Percentiles rank a stretch among this genome's conserved stretches.
phyloP scores from a whole-genome alignment of 2,329 filamentous ascomycete species.

The Xylaria sp. region DNA sequence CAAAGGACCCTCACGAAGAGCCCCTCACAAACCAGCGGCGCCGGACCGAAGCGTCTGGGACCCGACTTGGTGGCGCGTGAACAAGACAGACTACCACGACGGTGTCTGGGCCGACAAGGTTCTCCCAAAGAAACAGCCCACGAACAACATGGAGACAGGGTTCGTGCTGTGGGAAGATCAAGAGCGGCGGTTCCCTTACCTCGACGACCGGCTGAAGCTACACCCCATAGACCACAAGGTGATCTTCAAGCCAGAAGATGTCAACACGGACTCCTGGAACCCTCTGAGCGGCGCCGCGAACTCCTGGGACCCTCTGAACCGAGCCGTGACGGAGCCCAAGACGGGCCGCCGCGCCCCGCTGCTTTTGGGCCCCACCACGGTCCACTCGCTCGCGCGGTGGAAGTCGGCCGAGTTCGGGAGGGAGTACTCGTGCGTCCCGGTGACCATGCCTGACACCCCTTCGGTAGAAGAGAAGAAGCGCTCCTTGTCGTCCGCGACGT shows the following conservation, averaged over 20 bases:
- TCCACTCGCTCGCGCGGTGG: constrained; percentile 39
- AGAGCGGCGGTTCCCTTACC: constrained; percentile 34
- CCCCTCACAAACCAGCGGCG: constrained; percentile 23
- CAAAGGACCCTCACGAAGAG: not conserved
- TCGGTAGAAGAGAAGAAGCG: constrained; percentile 18
- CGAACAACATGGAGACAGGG: constrained; percentile 31
- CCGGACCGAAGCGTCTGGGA: constrained; percentile 33
- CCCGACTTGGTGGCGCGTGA: constrained; percentile 34
- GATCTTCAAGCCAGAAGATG: constrained; percentile 25
- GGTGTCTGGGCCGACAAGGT: constrained; percentile 12
- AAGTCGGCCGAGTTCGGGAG: not conserved
- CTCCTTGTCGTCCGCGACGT: constrained; percentile 2
- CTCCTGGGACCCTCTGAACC: constrained; percentile 39
- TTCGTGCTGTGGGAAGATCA: constrained; percentile 38
- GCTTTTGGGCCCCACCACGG: constrained; percentile 34
- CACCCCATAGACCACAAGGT: not conserved
- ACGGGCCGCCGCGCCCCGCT: constrained; percentile 20
- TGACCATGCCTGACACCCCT: constrained; percentile 27
- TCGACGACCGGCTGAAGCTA: constrained; percentile 24
- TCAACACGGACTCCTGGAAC: constrained; percentile 36
- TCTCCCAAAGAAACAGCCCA: constrained; percentile 21
- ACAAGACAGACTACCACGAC: constrained; percentile 19
- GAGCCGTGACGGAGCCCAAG: constrained; percentile 28
- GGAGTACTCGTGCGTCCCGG: constrained; percentile 29
- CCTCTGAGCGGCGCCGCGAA: constrained; percentile 28